These are phyloP conservation scores for Emergomyces orientalis DNA, from an alignment of 2,329 filamentous ascomycete species.

Conservation along the genomic window DNA sequence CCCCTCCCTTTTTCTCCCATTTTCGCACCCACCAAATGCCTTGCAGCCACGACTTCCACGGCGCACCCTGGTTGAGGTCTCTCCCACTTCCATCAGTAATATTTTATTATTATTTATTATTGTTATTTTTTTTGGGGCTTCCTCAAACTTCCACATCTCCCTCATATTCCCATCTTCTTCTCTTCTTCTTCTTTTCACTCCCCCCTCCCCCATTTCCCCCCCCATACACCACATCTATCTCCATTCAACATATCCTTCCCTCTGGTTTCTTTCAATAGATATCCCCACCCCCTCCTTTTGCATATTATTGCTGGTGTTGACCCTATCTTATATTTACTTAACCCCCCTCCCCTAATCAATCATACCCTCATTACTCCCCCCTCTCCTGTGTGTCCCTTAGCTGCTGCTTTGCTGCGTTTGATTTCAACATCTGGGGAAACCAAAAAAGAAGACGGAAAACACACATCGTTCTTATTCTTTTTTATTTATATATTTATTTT, in stretches of 20 bases:
- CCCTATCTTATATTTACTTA: not conserved
- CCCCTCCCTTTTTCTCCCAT: no score
- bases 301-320: constrained; percentile 6
- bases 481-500: constrained; percentile 1
- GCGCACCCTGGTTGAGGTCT: no score
- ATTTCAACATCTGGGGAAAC: constrained; percentile 4
- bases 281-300: constrained; percentile 17
- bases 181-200: constrained; percentile 14
- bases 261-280: constrained; percentile 15
- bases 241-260: constrained; percentile 14
- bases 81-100: not conserved
- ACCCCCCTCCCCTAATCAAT: not conserved
- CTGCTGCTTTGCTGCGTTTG: not conserved
- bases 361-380: not conserved
- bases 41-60: constrained; percentile 11
- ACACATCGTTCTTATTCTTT: constrained; percentile 7
- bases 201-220: constrained; percentile 16
- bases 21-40: not conserved
- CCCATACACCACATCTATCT: constrained; percentile 14
- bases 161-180: constrained; percentile 3
- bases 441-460: constrained; percentile 1
- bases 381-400: not conserved
- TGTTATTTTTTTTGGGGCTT: not conserved
- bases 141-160: constrained; percentile 9
- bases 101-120: constrained; percentile 9